Conservation (phyloP, 306 rosid genomes). For the Cucurbita pepo region DNA sequence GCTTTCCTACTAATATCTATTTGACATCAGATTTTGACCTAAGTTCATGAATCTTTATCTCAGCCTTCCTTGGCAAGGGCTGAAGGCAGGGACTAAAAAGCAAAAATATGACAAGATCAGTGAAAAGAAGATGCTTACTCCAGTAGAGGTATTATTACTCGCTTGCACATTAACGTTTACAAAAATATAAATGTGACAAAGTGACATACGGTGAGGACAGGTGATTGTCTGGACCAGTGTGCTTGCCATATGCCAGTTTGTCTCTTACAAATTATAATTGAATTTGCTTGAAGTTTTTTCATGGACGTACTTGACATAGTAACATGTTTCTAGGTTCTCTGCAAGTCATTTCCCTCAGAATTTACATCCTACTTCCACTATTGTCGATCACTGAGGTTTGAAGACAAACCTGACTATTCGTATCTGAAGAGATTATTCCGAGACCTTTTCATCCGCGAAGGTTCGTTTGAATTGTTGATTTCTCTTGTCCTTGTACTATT, state of each 20-base stretch:
- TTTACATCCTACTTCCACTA: slow-evolving; percentile 13
- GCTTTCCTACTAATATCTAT: neutral
- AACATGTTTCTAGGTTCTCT: slow-evolving; percentile 5
- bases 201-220: neutral
- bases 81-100: slow-evolving; percentile 60
- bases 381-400: slow-evolving; percentile 13
- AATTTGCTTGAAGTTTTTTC: neutral
- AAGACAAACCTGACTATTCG: slow-evolving; percentile 13
- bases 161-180: neutral
- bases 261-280: neutral
- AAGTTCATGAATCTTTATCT: slow-evolving; percentile 10
- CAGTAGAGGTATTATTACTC: slow-evolving; percentile 43
- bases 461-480: neutral
- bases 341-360: slow-evolving; percentile 12
- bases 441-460: slow-evolving; percentile 15
- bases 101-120: slow-evolving; percentile 73
- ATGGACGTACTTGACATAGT: neutral
- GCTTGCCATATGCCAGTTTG: neutral
- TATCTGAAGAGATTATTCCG: slow-evolving; percentile 12
- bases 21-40: neutral
- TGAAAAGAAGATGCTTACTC: slow-evolving; percentile 66
- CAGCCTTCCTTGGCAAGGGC: slow-evolving; percentile 96
- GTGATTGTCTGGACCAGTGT: neutral
- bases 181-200: neutral
- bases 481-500: neutral